Evolutionary conservation across 345 rosid species (phyloP).

Genomic region (Boechera divaricarpa): DNA sequence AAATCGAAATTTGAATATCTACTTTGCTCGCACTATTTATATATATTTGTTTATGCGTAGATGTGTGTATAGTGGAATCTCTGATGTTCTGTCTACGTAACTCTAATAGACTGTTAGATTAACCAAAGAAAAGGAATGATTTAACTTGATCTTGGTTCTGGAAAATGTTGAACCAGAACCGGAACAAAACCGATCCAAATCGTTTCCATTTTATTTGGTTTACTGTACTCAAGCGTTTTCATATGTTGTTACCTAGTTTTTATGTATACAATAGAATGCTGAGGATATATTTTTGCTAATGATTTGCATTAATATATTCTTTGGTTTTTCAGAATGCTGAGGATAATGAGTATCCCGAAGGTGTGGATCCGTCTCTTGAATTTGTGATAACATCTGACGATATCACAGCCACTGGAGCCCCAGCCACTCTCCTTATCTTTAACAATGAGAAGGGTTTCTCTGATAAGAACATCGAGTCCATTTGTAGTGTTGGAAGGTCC

Average conservation of each 20-base stretch:
- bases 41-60: background rate
- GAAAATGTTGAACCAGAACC: background rate
- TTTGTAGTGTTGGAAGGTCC: slow-evolving; percentile 70
- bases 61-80: background rate
- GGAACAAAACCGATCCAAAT: background rate
- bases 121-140: background rate
- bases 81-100: background rate
- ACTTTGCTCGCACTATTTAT: too few relatives aligned
- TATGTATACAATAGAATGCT: background rate
- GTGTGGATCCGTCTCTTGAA: slow-evolving; percentile 74
- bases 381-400: slow-evolving; percentile 71
- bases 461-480: slow-evolving; percentile 61
- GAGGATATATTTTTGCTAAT: too few relatives aligned
- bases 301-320: too few relatives aligned
- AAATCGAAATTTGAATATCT: too few relatives aligned
- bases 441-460: slow-evolving; percentile 78
- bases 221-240: background rate
- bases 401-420: slow-evolving; percentile 71
- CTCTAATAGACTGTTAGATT: too few relatives aligned
- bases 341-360: slow-evolving; percentile 69
- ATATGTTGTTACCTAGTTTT: background rate
- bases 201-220: background rate
- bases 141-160: background rate
- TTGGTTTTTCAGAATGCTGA: slow-evolving; percentile 62
- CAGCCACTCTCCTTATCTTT: slow-evolving; percentile 65